A percentile compares a stretch with the other conserved stretches of the same genome.
Evolutionary conservation across 2,329 filamentous ascomycete species (phyloP).

Genomic region (Corinectria fuckeliana): DNA sequence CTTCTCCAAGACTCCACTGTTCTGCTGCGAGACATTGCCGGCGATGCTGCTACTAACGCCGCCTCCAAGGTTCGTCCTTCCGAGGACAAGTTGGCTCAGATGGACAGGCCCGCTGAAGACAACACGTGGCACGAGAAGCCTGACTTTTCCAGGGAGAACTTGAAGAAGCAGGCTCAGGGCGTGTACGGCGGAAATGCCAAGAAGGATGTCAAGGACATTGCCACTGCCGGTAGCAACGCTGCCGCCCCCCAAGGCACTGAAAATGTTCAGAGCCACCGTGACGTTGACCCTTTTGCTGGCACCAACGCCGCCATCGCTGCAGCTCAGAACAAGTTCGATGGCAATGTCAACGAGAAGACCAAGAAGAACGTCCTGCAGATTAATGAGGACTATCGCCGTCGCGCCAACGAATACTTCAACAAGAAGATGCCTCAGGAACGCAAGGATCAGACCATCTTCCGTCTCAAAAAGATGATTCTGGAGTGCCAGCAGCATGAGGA

Average conservation of each 20-base stretch:
- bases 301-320: slow-evolving; percentile 45
- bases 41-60: slow-evolving; percentile 83
- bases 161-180: slow-evolving; percentile 73
- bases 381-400: slow-evolving; percentile 52
- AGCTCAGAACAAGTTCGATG: slow-evolving; percentile 63
- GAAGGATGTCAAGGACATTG: slow-evolving; percentile 67
- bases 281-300: slow-evolving; percentile 51
- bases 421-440: slow-evolving; percentile 92
- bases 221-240: slow-evolving; percentile 62
- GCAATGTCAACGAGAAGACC: slow-evolving; percentile 64
- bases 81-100: slow-evolving; percentile 75
- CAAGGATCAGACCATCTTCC: slow-evolving; percentile 89
- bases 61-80: slow-evolving; percentile 78
- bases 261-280: slow-evolving; percentile 48
- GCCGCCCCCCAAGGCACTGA: slow-evolving; percentile 60
- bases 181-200: slow-evolving; percentile 61
- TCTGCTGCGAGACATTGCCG: slow-evolving; percentile 87
- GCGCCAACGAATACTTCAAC: slow-evolving; percentile 76
- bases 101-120: slow-evolving; percentile 85
- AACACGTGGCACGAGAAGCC: slow-evolving; percentile 94
- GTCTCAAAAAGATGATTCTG: slow-evolving; percentile 95
- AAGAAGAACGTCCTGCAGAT: slow-evolving; percentile 48
- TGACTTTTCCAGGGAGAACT: slow-evolving; percentile 71
- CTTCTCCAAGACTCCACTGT: slow-evolving; percentile 81
- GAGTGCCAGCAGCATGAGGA: slow-evolving; percentile 96